These are phyloP conservation scores for Cordyceps cicadae DNA, from an alignment of 2,329 filamentous ascomycete genomes.

Conservation along the genomic window DNA sequence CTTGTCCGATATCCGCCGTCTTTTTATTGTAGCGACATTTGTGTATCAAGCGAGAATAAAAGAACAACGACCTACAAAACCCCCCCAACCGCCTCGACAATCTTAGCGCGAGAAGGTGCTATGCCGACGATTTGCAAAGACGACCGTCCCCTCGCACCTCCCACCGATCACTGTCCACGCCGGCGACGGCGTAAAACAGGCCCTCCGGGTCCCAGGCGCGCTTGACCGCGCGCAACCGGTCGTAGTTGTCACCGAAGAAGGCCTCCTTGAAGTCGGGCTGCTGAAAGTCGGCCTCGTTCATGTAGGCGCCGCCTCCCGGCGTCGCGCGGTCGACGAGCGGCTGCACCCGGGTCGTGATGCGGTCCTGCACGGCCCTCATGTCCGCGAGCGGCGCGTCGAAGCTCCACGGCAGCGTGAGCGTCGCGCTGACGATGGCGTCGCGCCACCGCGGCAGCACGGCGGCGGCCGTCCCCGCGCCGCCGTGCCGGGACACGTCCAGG, in stretches of 20 bases:
- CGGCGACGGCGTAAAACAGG: conserved; percentile 40
- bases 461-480: conserved; percentile 13
- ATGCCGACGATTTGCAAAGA: neutral
- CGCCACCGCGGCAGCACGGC: conserved; percentile 36
- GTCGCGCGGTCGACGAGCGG: conserved; percentile 16
- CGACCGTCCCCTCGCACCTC: conserved; percentile 22
- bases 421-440: conserved; percentile 22
- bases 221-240: conserved; percentile 35
- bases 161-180: conserved; percentile 46
- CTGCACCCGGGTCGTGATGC: conserved; percentile 22
- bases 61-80: neutral
- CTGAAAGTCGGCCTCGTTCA: conserved; percentile 44
- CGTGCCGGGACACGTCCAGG: conserved; percentile 2
- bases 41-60: conserved; percentile 3
- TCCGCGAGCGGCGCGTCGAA: conserved; percentile 20
- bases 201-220: conserved; percentile 35
- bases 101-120: neutral
- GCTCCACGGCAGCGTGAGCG: conserved; percentile 19
- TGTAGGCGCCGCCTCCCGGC: conserved; percentile 36
- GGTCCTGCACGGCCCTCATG: conserved; percentile 23
- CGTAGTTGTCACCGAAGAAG: conserved; percentile 42
- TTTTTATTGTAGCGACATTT: conserved; percentile 4
- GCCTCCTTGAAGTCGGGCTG: conserved; percentile 36
- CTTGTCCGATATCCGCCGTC: neutral
- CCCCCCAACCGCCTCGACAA: neutral